Base-by-base conservation (phyloP, 169 alveolate species). In the Eimeria falciformis region DNA sequence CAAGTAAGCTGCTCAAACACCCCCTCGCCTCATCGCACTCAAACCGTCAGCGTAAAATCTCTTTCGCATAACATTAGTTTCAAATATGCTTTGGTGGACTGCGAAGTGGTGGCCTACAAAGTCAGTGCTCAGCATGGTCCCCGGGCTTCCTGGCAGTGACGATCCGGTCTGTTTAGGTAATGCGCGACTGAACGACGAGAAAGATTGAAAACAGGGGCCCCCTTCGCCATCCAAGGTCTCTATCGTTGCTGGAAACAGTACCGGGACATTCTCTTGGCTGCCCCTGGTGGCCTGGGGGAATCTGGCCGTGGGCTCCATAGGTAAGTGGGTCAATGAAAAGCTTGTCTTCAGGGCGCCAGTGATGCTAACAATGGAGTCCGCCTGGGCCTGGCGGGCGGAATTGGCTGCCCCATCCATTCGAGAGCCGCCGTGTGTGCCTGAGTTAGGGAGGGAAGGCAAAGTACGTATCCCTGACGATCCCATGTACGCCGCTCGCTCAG, bases 191-290 rank as follows among this genome's bases (percentile, higher is more conserved):
- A n/a, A n/a, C n/a, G n/a, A n/a, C n/a, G n/a, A n/a, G n/a, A n/a
- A n/a, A n/a, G n/a, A n/a, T n/a, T n/a, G n/a, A n/a, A n/a, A n/a
- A n/a, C n/a, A n/a, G n/a, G n/a, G n/a, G n/a, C n/a, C n/a, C n/a
- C n/a, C n/a, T n/a, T n/a, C n/a, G n/a, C n/a, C n/a, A n/a, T n/a
- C n/a, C n/a, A n/a, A n/a, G n/a, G 14, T 11, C 62, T 81, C 77
- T n/a, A 53, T n/a, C 2, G 89, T 81, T 4, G 89, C 89, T 40
- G 89, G 55, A 55, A 29, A 81, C 45, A 53, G 56, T 37, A 81
- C 21, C 5, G 89, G 89, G 43, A n/a, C 21, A 37, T 23, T 4
- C 7, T 29, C 75, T 33, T 81, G 75, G 21, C 23, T 25, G 27
- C 56, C 69, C 0, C 18, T 77, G n/a, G 86, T 23, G 69, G 68